Evolutionary conservation across 2,329 filamentous ascomycete species (phyloP).

Genomic region (Penicillium sp.): DNA sequence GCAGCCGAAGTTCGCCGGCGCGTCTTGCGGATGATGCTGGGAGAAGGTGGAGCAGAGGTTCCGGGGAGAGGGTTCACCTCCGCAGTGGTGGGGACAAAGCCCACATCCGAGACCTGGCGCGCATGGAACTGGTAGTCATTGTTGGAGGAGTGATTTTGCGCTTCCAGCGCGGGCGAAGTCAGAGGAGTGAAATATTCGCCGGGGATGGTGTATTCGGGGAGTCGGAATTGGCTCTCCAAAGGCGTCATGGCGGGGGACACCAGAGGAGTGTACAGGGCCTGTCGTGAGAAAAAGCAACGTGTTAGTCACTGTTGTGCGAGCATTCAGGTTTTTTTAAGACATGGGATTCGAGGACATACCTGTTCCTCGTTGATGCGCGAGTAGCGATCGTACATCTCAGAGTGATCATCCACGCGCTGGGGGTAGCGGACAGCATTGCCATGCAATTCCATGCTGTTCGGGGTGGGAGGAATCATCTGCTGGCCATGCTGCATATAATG

Average conservation of each 20-base stretch:
- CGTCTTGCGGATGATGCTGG: constrained; percentile 39
- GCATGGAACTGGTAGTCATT: constrained; percentile 40
- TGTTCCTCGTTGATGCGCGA: constrained; percentile 47
- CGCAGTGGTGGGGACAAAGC: constrained; percentile 45
- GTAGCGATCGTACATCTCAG: constrained; percentile 49
- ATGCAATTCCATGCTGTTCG: constrained; percentile 53
- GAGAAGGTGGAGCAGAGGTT: constrained; percentile 29
- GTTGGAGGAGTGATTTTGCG: constrained; percentile 39
- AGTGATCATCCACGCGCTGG: constrained; percentile 42
- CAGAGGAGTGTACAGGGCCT: constrained; percentile 53
- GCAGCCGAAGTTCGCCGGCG: constrained; percentile 41
- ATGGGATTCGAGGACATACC: constrained; percentile 31
- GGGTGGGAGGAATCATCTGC: constrained; percentile 49
- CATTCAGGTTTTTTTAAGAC: not conserved
- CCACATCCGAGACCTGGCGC: constrained; percentile 41
- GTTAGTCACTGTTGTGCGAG: not conserved
- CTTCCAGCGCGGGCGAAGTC: constrained; percentile 54
- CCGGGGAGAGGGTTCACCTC: constrained; percentile 41
- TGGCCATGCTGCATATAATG: constrained; percentile 37
- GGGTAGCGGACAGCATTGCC: constrained; percentile 45
- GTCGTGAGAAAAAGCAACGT: not conserved
- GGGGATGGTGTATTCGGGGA: constrained; percentile 51
- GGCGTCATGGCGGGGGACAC: constrained; percentile 55
- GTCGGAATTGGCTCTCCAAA: constrained; percentile 49
- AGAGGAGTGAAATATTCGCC: constrained; percentile 54